These are phyloP conservation scores for Penicillium robsamsonii DNA, from an alignment of 495 filamentous ascomycete species.

Conservation along the genomic window DNA sequence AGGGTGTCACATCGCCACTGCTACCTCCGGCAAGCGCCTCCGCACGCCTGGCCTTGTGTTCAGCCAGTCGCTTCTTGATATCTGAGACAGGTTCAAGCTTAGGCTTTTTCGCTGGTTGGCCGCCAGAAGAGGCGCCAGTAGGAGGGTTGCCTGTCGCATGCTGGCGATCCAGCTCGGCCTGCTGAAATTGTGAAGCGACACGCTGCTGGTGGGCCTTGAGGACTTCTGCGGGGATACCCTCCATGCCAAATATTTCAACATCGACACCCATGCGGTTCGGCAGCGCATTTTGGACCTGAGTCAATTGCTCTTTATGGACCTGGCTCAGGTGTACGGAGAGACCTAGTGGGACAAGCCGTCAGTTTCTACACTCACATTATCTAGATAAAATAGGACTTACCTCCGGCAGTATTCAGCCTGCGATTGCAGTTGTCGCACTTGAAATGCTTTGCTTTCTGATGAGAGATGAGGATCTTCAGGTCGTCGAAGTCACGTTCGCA, in stretches of 20 bases:
- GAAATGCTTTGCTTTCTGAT: constrained; percentile 98
- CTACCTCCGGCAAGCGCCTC: constrained; percentile 57
- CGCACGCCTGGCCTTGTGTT: constrained; percentile 69
- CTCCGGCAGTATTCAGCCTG: constrained; percentile 90
- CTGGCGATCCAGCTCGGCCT: constrained; percentile 78
- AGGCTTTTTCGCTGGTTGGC: constrained; percentile 68
- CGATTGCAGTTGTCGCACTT: constrained; percentile 89
- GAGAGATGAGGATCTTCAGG: constrained; percentile 88
- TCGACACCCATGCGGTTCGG: constrained; percentile 78
- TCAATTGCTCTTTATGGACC: constrained; percentile 90
- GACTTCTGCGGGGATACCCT: constrained; percentile 88
- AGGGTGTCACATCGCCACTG: constrained; percentile 60
- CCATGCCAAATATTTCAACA: constrained; percentile 97
- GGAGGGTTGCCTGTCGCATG: constrained; percentile 79
- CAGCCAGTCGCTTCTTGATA: constrained; percentile 77
- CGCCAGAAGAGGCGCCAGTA: constrained; percentile 53
- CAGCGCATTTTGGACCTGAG: constrained; percentile 85
- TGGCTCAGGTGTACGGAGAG: constrained; percentile 96
- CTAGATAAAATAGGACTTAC: constrained; percentile 47
- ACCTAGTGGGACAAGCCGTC: constrained; percentile 50
- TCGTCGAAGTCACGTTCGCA: constrained; percentile 99
- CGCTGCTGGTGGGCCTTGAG: constrained; percentile 77
- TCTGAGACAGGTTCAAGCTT: constrained; percentile 76
- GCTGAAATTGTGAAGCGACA: constrained; percentile 77
- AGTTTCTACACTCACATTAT: neutral